Base-by-base conservation (phyloP, 2,329 filamentous ascomycete genomes). In the Epichloe brachyelytri region DNA sequence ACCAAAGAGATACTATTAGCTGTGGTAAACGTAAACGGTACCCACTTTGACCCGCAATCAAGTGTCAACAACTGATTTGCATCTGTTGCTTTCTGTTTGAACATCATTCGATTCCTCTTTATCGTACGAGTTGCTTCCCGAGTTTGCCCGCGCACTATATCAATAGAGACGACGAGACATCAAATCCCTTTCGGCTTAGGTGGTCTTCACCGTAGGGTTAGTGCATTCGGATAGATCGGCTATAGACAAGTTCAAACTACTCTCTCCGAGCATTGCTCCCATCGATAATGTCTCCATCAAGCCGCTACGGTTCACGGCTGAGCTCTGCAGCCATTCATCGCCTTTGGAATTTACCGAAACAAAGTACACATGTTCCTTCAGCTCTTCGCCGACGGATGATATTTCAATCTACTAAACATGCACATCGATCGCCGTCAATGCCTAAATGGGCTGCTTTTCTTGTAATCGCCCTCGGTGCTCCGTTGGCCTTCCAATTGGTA, bases 401-500 rank as follows among this genome's bases (percentile, higher is more conserved):
- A 10, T 47, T 43, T 14, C 34, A n/a, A 38, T 46, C 49, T 20
- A 41, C 20, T 12, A 33, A 43, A 7, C 43, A 49, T 26, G 30
- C 51, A 6, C 17, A 33, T 17, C 26, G 43, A 33, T 22, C 26
- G 15, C 5, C 19, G 4, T 36, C 33, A 34, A 47, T n/a, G 10
- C 26, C 45, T 33, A 33, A 38, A 17, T 53, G 49, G 52, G 20
- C 14, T 10, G 20, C 41, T 33, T 20, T 33, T 6, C 20, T 54
- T 5, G 53, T 47, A n/a, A 20, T 52, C n/a, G 37, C 17, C 8
- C 15, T 48, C 11, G 47, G 19, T 15, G 47, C 26, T 14, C 40
- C 53, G 36, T 39, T 52, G n/a, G 53, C 50, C 12, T 11, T 45
- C 22, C 50, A 48, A 43, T 38, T 39, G 33, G 53, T 54, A 45